These are phyloP conservation scores for Boletellus sp. DNA, from an alignment of 768 basidiomycete genomes.

Conservation along the genomic window DNA sequence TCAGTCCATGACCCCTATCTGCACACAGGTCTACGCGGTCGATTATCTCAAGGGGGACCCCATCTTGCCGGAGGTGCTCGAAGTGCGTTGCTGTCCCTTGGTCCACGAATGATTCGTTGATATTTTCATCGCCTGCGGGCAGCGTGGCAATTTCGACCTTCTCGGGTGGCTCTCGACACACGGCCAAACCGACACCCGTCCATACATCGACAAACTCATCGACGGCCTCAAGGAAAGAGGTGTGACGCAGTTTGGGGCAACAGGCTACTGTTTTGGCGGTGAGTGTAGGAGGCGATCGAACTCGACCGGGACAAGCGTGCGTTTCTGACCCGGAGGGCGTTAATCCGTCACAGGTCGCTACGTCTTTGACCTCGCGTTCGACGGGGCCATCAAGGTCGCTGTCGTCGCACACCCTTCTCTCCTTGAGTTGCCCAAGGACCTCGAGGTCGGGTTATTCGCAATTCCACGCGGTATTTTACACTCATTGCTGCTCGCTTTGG, in stretches of 20 bases:
- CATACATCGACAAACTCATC: slow-evolving; percentile 53
- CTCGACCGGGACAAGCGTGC: neutral
- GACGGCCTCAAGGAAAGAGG: slow-evolving; percentile 55
- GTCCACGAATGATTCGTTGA: neutral
- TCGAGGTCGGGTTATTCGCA: slow-evolving; percentile 42
- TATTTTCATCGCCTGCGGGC: neutral
- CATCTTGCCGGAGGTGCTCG: slow-evolving; percentile 12
- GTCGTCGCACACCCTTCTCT: slow-evolving; percentile 47
- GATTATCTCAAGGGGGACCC: slow-evolving; percentile 32
- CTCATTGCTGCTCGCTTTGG: neutral
- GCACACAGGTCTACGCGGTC: slow-evolving; percentile 14
- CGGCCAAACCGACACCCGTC: slow-evolving; percentile 38
- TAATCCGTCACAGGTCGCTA: slow-evolving; percentile 34
- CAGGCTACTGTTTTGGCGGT: slow-evolving; percentile 73
- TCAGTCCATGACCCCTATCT: neutral
- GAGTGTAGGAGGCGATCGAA: slow-evolving; percentile 4
- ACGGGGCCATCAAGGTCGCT: slow-evolving; percentile 36
- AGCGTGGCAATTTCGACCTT: slow-evolving; percentile 22
- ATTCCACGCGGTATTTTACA: neutral
- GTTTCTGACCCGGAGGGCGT: neutral
- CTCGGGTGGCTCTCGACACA: slow-evolving; percentile 41
- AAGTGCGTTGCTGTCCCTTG: slow-evolving; percentile 1
- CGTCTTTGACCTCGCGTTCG: slow-evolving; percentile 43
- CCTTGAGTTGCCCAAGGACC: slow-evolving; percentile 41
- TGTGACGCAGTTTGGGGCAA: slow-evolving; percentile 53